Percentiles rank a stretch among this genome's conserved stretches.
Conservation (phyloP, 2,329 filamentous ascomycete genomes). For the Atkinsonella hypoxylon region DNA sequence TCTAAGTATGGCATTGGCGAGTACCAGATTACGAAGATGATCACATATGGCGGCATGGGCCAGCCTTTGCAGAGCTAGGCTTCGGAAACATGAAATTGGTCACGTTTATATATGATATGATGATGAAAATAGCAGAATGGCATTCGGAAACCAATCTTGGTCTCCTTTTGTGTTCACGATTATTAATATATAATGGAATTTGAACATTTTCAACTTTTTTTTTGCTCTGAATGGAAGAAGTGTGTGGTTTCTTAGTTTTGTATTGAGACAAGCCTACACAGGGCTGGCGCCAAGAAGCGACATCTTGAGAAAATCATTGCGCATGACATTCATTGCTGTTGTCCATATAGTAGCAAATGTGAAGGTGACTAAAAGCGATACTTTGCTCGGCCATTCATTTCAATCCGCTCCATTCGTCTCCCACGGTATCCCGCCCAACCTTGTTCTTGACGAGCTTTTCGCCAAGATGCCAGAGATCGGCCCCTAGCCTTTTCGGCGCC, state of each 20-base stretch:
- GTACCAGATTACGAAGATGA: constrained; percentile 62
- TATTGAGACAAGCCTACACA: too few species aligned
- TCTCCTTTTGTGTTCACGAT: too few species aligned
- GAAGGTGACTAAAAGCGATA: too few species aligned
- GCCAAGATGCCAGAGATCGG: constrained; percentile 28
- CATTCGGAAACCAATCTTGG: not conserved
- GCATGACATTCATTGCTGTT: too few species aligned
- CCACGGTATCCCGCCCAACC: constrained; percentile 18
- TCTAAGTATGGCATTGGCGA: constrained; percentile 67
- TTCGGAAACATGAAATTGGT: not conserved
- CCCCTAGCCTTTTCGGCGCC: constrained; percentile 27
- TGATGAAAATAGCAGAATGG: not conserved
- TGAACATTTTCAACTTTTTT: too few species aligned
- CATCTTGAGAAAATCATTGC: too few species aligned
- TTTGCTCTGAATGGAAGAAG: too few species aligned
- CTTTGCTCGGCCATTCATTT: not conserved
- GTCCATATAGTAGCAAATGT: too few species aligned
- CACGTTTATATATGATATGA: not conserved
- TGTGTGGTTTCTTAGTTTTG: too few species aligned
- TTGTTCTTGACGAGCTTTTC: constrained; percentile 27
- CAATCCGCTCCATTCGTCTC: not conserved
- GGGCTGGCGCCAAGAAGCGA: too few species aligned
- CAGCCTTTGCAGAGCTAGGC: constrained; percentile 36
- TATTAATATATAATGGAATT: too few species aligned
- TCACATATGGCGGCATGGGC: constrained; percentile 41